Conservation (phyloP, 2,329 filamentous ascomycete genomes). For the Penicillium aurantiogriseum region DNA sequence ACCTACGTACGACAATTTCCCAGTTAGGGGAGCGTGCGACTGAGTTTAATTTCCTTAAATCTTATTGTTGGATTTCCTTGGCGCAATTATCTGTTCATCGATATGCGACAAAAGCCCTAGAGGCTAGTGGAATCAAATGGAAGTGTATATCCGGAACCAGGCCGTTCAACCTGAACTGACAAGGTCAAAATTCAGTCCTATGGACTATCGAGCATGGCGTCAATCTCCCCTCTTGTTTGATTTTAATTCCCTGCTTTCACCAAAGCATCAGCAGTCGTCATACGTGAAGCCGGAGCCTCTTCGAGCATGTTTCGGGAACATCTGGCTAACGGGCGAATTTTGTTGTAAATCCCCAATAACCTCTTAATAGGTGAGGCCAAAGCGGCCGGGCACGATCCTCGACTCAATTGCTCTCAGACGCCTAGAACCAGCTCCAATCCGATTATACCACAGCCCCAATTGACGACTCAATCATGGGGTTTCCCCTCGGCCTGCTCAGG, state of each 20-base stretch:
- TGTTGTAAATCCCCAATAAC: background rate
- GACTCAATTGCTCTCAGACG: background rate
- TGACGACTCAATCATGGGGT: background rate
- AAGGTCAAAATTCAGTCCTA: background rate
- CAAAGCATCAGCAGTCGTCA: background rate
- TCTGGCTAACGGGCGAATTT: background rate
- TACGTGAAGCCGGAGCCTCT: background rate
- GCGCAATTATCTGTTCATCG: background rate
- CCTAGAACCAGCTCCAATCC: background rate
- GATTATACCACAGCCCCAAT: conserved; percentile 1
- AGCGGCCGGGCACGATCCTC: background rate
- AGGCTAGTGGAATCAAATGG: background rate
- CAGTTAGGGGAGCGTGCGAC: background rate
- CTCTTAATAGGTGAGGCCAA: background rate
- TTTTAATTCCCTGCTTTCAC: background rate
- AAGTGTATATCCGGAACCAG: background rate
- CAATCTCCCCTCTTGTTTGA: too few relatives aligned
- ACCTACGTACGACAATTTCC: background rate
- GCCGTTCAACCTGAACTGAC: background rate
- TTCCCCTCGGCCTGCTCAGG: background rate
- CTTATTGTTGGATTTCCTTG: background rate
- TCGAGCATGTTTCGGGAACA: background rate
- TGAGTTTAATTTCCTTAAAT: background rate
- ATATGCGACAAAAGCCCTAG: background rate
- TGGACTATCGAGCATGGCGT: background rate